These are phyloP conservation scores for Xylariaceae sp. DNA, from an alignment of 2,329 filamentous ascomycete species.

Conservation along the genomic window DNA sequence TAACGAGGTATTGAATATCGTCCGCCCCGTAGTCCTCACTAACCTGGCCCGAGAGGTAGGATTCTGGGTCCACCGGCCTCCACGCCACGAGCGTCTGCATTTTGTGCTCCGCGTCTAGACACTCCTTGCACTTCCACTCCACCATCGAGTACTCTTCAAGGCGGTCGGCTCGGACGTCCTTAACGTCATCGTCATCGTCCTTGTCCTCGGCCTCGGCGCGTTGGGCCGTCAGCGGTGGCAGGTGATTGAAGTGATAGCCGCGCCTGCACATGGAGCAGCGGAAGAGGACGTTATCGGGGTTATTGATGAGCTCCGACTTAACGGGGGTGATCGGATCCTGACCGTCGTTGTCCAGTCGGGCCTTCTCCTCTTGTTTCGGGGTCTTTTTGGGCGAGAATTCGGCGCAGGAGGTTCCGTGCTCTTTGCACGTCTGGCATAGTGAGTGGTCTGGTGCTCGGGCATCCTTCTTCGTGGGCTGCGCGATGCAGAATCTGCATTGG, in stretches of 20 bases:
- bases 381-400: conserved; percentile 69
- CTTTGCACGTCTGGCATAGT: conserved; percentile 62
- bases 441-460: conserved; percentile 59
- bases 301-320: conserved; percentile 60
- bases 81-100: conserved; percentile 79
- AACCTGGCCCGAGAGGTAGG: conserved; percentile 43
- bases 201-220: conserved; percentile 25
- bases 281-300: conserved; percentile 69
- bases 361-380: conserved; percentile 72
- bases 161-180: conserved; percentile 50
- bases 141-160: conserved; percentile 61
- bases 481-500: conserved; percentile 83
- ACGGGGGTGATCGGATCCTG: conserved; percentile 68
- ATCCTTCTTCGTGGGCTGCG: conserved; percentile 61
- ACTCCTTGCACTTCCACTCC: conserved; percentile 77
- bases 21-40: conserved; percentile 58
- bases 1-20: conserved; percentile 86
- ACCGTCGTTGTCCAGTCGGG: conserved; percentile 70
- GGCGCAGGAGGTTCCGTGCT: conserved; percentile 59
- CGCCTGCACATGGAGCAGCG: conserved; percentile 71
- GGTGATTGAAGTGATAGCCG: conserved; percentile 77
- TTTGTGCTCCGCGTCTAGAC: conserved; percentile 55
- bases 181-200: no score
- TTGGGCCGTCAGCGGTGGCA: conserved; percentile 45
- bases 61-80: conserved; percentile 59